Evolutionary conservation across 1,139 yeast genomes (phyloP).

Genomic region (Blastobotrys capitulatus): DNA sequence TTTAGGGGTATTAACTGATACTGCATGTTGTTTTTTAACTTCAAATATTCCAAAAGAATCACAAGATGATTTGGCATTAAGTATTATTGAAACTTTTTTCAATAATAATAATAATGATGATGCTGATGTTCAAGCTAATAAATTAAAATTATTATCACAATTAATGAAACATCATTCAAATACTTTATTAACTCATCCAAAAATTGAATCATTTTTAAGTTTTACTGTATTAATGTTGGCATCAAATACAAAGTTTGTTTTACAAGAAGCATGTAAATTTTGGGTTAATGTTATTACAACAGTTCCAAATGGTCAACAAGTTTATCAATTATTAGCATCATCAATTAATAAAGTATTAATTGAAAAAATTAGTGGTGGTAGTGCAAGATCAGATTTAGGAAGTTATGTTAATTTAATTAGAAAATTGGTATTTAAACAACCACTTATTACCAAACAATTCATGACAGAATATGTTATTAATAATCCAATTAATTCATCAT

Average conservation of each 20-base stretch:
- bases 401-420: slow-evolving; percentile 52
- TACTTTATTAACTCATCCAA: slow-evolving; percentile 16
- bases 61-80: slow-evolving; percentile 12
- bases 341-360: slow-evolving; percentile 23
- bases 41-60: slow-evolving; percentile 11
- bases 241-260: slow-evolving; percentile 58
- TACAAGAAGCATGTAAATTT: slow-evolving; percentile 57
- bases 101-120: slow-evolving; percentile 18
- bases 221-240: slow-evolving; percentile 41
- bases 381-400: slow-evolving; percentile 60
- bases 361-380: slow-evolving; percentile 34
- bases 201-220: slow-evolving; percentile 17
- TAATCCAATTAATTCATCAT: slow-evolving; percentile 25
- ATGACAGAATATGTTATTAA: slow-evolving; percentile 37
- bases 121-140: slow-evolving; percentile 25
- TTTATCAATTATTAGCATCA: slow-evolving; percentile 22
- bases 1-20: slow-evolving; percentile 25
- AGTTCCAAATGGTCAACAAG: slow-evolving; percentile 5
- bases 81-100: slow-evolving; percentile 21
- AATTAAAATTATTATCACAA: slow-evolving; percentile 25
- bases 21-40: slow-evolving; percentile 29
- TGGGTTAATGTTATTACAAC: slow-evolving; percentile 52
- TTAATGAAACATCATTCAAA: slow-evolving; percentile 17
- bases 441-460: slow-evolving; percentile 46
- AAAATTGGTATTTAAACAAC: slow-evolving; percentile 47